These are phyloP conservation scores for Colletotrichum falcatum DNA, from an alignment of 2,329 filamentous ascomycete genomes.

Conservation along the genomic window DNA sequence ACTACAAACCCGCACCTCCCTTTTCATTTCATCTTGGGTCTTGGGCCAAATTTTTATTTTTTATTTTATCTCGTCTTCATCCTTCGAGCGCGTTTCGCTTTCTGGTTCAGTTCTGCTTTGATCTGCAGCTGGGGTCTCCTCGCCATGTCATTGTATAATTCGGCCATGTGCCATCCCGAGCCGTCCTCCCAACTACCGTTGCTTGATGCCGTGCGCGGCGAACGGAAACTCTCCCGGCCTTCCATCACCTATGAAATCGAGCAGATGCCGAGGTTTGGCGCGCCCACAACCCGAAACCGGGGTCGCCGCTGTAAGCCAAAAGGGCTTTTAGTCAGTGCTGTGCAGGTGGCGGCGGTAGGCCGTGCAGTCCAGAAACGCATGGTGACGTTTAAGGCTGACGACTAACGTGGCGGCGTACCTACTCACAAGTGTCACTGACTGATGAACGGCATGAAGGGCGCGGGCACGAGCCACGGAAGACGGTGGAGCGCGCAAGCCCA, in stretches of 20 bases:
- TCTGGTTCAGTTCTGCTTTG: neutral
- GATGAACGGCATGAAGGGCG: constrained; percentile 6
- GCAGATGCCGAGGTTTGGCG: constrained; percentile 20
- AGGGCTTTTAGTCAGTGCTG: constrained; percentile 28
- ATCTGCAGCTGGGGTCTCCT: neutral
- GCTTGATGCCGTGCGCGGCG: neutral
- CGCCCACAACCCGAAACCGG: constrained; percentile 16
- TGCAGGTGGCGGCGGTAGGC: neutral
- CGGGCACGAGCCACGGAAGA: constrained; percentile 3
- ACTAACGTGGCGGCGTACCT: constrained; percentile 22
- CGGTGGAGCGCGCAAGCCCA: neutral
- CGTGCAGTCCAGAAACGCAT: constrained; percentile 13
- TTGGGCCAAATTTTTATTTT: too few species aligned
- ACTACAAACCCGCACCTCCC: constrained; percentile 3
- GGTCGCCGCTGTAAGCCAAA: constrained; percentile 21
- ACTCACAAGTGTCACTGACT: too few species aligned
- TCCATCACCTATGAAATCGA: neutral
- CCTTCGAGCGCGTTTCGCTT: neutral
- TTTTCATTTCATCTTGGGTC: neutral
- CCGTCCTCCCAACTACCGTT: neutral
- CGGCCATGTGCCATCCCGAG: neutral
- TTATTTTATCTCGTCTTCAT: too few species aligned
- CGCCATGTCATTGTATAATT: neutral
- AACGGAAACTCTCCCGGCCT: neutral
- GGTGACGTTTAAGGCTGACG: constrained; percentile 41